phyloP scores from a whole-genome alignment of 2,329 filamentous ascomycete species.

The Pseudogymnoascus sp. region DNA sequence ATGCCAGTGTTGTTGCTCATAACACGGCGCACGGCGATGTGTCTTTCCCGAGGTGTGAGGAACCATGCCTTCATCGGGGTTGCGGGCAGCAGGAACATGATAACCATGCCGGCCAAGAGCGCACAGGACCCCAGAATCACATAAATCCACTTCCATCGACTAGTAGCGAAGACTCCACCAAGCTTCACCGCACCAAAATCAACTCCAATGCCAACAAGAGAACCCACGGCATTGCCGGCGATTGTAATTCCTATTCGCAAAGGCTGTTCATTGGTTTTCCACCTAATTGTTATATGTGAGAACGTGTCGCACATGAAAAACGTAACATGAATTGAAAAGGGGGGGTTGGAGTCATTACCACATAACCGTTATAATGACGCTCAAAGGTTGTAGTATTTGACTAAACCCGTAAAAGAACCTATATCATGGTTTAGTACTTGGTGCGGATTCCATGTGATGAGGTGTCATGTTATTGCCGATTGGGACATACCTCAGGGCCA shows the following conservation, averaged over 20 bases:
- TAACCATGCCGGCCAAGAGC: slow-evolving; percentile 15
- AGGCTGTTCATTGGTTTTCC: slow-evolving; percentile 10
- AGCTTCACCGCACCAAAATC: slow-evolving; percentile 10
- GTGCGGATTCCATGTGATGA: no score
- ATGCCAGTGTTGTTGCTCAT: no score
- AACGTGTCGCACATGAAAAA: not conserved
- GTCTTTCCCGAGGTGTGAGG: slow-evolving; percentile 17
- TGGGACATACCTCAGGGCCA: slow-evolving; percentile 1
- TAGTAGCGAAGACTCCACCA: not conserved
- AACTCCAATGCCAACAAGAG: slow-evolving; percentile 4
- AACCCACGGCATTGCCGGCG: not conserved
- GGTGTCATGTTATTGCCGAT: not conserved
- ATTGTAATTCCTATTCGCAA: not conserved
- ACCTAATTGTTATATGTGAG: not conserved
- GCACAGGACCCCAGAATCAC: slow-evolving; percentile 2
- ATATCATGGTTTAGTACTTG: not conserved
- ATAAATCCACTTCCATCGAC: slow-evolving; percentile 13
- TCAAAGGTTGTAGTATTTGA: not conserved
- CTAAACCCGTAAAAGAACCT: slow-evolving; percentile 10
- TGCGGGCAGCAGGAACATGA: slow-evolving; percentile 11
- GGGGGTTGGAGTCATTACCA: not conserved
- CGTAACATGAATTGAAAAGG: not conserved
- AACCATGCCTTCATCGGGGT: slow-evolving; percentile 15
- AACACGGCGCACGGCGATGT: slow-evolving; percentile 12
- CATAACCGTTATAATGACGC: slow-evolving; percentile 10